These are phyloP conservation scores for Lactarius akahatsu DNA, from an alignment of 768 basidiomycete species.

Conservation along the genomic window DNA sequence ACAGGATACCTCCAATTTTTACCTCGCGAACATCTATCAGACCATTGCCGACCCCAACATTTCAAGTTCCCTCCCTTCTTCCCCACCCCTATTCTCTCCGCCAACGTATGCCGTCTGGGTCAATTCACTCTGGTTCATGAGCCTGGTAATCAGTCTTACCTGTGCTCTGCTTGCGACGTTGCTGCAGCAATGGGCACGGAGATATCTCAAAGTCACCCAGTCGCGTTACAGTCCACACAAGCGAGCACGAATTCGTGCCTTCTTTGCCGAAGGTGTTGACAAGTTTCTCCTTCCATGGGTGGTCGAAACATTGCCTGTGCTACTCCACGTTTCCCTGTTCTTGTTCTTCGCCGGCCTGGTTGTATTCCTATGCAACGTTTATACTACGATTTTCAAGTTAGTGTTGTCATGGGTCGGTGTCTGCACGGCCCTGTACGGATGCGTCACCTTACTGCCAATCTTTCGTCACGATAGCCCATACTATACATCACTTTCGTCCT, in stretches of 20 bases:
- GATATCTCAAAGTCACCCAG: too few relatives aligned
- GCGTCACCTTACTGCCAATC: neutral
- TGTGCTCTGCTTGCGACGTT: too few relatives aligned
- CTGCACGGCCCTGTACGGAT: neutral
- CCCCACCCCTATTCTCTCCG: neutral
- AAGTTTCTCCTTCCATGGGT: neutral
- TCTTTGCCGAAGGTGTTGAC: neutral
- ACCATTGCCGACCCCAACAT: neutral
- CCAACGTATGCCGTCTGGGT: neutral
- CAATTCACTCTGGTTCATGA: neutral
- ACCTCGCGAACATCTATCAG: neutral
- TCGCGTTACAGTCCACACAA: too few relatives aligned
- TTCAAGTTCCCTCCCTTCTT: neutral
- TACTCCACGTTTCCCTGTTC: neutral
- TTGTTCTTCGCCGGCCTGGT: neutral
- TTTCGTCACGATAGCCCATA: neutral
- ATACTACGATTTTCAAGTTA: neutral
- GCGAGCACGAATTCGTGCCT: too few relatives aligned
- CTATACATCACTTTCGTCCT: neutral
- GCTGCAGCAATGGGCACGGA: too few relatives aligned
- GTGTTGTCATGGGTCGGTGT: neutral
- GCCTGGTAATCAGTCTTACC: neutral
- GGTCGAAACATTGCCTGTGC: neutral
- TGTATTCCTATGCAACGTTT: neutral
- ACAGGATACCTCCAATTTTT: neutral